These are phyloP conservation scores for Heliamphora pulchella DNA, from an alignment of 179 eudicot genomes.

Conservation along the genomic window DNA sequence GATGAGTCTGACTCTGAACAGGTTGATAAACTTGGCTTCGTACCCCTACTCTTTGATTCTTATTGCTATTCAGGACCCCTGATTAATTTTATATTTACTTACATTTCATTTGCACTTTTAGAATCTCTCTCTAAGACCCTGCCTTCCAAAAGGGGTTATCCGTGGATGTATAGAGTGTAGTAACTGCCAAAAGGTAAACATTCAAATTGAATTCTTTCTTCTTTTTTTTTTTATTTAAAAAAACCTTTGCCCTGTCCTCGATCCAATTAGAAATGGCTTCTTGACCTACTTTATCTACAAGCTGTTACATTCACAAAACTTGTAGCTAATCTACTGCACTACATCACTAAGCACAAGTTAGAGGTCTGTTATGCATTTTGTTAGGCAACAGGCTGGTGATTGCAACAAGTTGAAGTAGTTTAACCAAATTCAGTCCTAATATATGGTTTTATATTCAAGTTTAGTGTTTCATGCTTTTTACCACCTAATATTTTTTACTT, in stretches of 20 bases:
- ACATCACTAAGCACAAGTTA: not conserved
- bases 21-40: slow-evolving; percentile 40
- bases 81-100: slow-evolving; percentile 5
- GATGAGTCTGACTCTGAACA: slow-evolving; percentile 65
- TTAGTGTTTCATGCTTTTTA: not conserved
- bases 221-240: not conserved
- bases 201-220: slow-evolving; percentile 1
- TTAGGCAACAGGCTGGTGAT: slow-evolving; percentile 10
- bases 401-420: slow-evolving; percentile 1
- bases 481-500: not conserved
- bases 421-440: not conserved
- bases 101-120: slow-evolving; percentile 24
- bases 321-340: not conserved
- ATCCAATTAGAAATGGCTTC: not conserved
- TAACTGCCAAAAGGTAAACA: slow-evolving; percentile 75
- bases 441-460: not conserved
- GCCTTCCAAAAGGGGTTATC: slow-evolving; percentile 77
- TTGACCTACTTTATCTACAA: not conserved
- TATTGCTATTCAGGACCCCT: not conserved
- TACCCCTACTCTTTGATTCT: not conserved
- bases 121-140: slow-evolving; percentile 40
- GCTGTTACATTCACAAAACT: not conserved
- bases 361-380: slow-evolving; percentile 5
- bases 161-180: slow-evolving; percentile 75
- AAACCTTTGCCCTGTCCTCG: not conserved